phyloP scores from a whole-genome alignment of 768 basidiomycete genomes.

The Termitomyces sp. region DNA sequence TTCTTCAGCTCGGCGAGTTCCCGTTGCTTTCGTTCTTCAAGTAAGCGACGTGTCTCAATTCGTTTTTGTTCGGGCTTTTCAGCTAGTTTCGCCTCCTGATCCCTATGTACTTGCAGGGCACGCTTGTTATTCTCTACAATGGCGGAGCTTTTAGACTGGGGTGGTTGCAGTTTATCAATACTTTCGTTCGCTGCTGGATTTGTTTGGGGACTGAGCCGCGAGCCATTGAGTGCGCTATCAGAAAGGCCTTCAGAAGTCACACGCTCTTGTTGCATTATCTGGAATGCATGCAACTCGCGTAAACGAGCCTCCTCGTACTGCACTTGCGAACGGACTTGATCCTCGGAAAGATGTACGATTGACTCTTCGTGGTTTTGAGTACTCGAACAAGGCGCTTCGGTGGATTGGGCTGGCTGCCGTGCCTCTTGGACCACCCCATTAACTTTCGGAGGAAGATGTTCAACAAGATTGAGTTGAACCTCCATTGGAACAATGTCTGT shows the following conservation, averaged over 20 bases:
- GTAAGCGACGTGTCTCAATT: background rate
- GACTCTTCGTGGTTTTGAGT: background rate
- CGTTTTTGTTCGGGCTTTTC: conserved; percentile 3
- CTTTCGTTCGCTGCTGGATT: background rate
- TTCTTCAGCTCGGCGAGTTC: conserved; percentile 14
- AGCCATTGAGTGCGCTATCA: background rate
- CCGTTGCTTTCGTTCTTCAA: conserved; percentile 4
- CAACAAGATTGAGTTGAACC: background rate
- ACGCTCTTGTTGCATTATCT: conserved; percentile 3
- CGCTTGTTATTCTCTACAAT: background rate
- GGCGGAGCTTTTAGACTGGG: background rate
- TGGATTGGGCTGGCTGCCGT: background rate
- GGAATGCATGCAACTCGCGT: conserved; percentile 7
- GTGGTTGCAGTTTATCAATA: background rate
- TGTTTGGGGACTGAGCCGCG: background rate
- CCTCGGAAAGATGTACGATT: background rate
- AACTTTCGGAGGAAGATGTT: background rate
- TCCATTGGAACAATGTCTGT: background rate
- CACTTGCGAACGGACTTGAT: background rate
- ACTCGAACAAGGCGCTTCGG: background rate
- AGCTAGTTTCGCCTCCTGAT: background rate
- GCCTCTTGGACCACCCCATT: background rate
- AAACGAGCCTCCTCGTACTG: conserved; percentile 1
- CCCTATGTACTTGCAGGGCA: conserved; percentile 5
- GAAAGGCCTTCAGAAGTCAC: background rate